Conservation (phyloP, 345 rosid species). For the Dipteronia sinensis region DNA sequence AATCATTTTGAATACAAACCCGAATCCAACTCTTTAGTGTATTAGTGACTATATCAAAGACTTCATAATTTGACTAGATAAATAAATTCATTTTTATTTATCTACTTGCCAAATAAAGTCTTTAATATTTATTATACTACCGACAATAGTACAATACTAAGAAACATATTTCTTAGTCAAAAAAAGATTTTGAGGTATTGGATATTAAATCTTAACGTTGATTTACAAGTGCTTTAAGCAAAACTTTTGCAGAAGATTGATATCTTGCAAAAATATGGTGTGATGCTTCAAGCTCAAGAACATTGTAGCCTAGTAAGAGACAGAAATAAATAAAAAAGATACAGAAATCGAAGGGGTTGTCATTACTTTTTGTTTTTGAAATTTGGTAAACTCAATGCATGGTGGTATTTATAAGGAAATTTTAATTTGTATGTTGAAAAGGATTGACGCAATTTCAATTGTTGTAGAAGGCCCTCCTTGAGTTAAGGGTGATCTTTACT, state of each 20-base stretch:
- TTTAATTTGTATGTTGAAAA: neutral
- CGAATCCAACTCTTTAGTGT: too few relatives aligned
- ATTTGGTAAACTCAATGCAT: neutral
- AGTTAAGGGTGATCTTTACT: neutral
- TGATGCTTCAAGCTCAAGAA: constrained; percentile 49
- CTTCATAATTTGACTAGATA: too few relatives aligned
- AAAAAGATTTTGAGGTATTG: too few relatives aligned
- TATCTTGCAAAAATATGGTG: constrained; percentile 37
- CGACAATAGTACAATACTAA: too few relatives aligned
- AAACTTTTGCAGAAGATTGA: constrained; percentile 26
- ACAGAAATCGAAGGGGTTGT: constrained; percentile 12
- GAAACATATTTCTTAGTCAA: too few relatives aligned
- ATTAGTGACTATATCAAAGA: too few relatives aligned
- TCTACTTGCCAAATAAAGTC: too few relatives aligned
- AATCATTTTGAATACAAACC: too few relatives aligned
- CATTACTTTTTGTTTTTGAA: neutral
- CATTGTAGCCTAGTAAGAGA: constrained; percentile 37
- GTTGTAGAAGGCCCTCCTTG: neutral
- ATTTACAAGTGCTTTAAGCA: neutral
- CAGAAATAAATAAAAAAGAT: constrained; percentile 33
- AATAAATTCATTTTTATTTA: too few relatives aligned
- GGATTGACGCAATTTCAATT: neutral
- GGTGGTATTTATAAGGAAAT: neutral
- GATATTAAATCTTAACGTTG: too few relatives aligned
- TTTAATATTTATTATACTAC: too few relatives aligned